phyloP scores from a whole-genome alignment of 2,329 filamentous ascomycete genomes.

The Beauveria australis region DNA sequence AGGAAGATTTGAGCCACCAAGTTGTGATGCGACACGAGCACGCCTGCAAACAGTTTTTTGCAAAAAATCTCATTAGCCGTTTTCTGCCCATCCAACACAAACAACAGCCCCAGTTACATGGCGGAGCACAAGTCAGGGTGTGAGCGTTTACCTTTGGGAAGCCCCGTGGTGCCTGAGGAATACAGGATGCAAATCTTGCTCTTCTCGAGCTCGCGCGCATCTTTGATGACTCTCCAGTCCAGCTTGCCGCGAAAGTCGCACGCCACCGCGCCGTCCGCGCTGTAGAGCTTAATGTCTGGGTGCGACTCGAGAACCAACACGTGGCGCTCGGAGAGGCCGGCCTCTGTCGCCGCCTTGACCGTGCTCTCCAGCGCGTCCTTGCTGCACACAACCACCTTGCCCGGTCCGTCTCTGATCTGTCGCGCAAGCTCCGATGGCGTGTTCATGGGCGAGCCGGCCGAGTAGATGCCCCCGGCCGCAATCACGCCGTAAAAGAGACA shows the following conservation, averaged over 20 bases:
- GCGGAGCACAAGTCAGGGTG: background rate
- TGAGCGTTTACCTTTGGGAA: slow-evolving; percentile 31
- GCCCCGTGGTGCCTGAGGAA: slow-evolving; percentile 40
- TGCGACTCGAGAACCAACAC: slow-evolving; percentile 43
- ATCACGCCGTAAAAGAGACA: slow-evolving; percentile 48
- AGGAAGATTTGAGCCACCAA: slow-evolving; percentile 30
- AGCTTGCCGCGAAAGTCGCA: slow-evolving; percentile 29
- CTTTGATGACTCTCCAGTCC: slow-evolving; percentile 46
- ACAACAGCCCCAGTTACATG: too few relatives aligned
- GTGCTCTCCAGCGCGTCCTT: slow-evolving; percentile 38
- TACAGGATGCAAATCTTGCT: slow-evolving; percentile 36
- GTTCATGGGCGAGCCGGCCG: slow-evolving; percentile 41
- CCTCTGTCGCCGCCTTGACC: slow-evolving; percentile 38
- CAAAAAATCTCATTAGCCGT: background rate
- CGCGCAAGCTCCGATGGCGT: slow-evolving; percentile 43
- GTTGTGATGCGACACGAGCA: slow-evolving; percentile 37
- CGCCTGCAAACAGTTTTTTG: slow-evolving; percentile 19
- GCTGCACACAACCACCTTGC: slow-evolving; percentile 35
- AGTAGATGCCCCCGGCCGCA: slow-evolving; percentile 52
- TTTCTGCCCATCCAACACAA: too few relatives aligned
- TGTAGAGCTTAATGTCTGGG: slow-evolving; percentile 20
- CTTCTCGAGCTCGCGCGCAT: slow-evolving; percentile 33
- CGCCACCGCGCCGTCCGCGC: slow-evolving; percentile 16
- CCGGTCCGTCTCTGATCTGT: slow-evolving; percentile 28
- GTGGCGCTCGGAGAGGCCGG: slow-evolving; percentile 33